These are phyloP conservation scores for Talaromyces sp. DNA, from an alignment of 2,329 filamentous ascomycete species.

Conservation along the genomic window DNA sequence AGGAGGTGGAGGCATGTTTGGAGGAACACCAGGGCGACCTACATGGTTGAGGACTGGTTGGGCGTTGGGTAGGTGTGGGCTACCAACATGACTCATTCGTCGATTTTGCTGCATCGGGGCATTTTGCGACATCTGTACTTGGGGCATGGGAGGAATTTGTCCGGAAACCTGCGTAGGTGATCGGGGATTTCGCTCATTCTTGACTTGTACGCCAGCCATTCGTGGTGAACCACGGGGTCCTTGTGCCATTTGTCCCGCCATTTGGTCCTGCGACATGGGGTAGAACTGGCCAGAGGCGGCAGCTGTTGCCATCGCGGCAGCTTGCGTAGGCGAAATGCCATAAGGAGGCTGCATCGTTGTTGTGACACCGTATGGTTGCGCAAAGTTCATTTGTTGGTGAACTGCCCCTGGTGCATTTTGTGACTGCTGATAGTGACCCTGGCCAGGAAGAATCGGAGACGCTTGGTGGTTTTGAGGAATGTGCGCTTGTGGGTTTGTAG, in stretches of 20 bases:
- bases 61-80: conserved; percentile 70
- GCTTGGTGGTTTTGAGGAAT: conserved; percentile 63
- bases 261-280: conserved; percentile 69
- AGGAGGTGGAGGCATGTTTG: conserved; percentile 51
- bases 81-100: conserved; percentile 71
- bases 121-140: conserved; percentile 54
- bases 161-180: conserved; percentile 71
- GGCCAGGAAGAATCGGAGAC: conserved; percentile 76
- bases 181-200: conserved; percentile 71
- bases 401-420: conserved; percentile 61
- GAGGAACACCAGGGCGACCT: conserved; percentile 52
- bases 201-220: conserved; percentile 66
- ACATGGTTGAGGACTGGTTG: conserved; percentile 74
- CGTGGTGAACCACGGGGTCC: conserved; percentile 68
- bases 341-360: conserved; percentile 72
- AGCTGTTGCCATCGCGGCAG: conserved; percentile 90
- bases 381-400: conserved; percentile 75
- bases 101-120: conserved; percentile 60
- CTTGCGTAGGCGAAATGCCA: conserved; percentile 77
- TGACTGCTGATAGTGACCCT: conserved; percentile 66
- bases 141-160: conserved; percentile 52
- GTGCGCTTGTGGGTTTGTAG: conserved; percentile 67
- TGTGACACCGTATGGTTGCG: conserved; percentile 71
- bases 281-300: conserved; percentile 84
- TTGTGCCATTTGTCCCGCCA: conserved; percentile 59